Base-by-base conservation (phyloP, 257 asterid genomes). In the Salvia rosmarinus region DNA sequence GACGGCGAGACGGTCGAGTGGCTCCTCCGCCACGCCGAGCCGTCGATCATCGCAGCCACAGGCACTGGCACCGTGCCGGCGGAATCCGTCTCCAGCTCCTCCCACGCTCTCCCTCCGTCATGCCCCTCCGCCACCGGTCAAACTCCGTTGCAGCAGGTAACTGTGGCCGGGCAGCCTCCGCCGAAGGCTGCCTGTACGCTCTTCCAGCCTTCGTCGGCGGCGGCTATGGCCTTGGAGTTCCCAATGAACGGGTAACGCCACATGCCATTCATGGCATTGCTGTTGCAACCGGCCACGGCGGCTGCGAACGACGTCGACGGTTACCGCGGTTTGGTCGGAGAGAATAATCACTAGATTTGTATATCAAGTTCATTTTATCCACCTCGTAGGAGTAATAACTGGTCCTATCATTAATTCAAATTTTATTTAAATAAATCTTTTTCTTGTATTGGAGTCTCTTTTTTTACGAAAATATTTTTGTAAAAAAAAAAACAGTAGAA, bases 181-280 rank as follows among this genome's bases (percentile, higher is more conserved):
- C 77, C 19, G 46, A 39, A 69, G 42, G 78, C 75, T 0, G 68
- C 49, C 59, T 77, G 75, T 65, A 49, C 79, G 42, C 49, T 76
- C 52, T 52, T 80, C 34, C 76, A 75, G 17, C 50, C 76, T 13
- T 21, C 81, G 12, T n/a, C 21, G 42, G 10, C 67, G 1, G 35
- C 74, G 1, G 1, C 75, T 9, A 60, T 69, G 64, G 77, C 65
- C 69, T 2, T 77, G 56, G 89, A 79, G 37, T 66, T 67, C 28
- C 25, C 82, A 0, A 34, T 25, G 17, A 75, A 57, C 61, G 75
- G 51, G 0, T 82, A 55, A 35, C 78, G 74, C 44, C 80, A 80
- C 12, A 82, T 82, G 91, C 83, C 89, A 39, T 81, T 84, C 23
- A 78, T 86, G 76, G 70, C 84, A 30, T 6, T 87, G 88, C 77